Evolutionary conservation across 805 yeast species (phyloP).

Genomic region (Candida dajiaensis): DNA sequence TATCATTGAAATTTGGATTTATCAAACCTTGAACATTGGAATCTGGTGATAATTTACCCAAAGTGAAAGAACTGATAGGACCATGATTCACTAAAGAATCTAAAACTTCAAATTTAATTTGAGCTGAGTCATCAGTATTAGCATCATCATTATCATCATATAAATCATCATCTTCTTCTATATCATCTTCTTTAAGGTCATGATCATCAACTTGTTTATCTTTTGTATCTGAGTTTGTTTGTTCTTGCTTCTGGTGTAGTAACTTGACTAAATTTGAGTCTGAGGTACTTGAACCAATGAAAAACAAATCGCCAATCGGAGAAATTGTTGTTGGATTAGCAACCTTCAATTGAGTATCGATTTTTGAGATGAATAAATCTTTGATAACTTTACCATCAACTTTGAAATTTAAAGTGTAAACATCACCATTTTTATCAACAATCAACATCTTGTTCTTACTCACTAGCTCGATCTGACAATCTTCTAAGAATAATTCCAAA

Average conservation of each 20-base stretch:
- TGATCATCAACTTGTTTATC: conserved; percentile 38
- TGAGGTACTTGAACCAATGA: conserved; percentile 57
- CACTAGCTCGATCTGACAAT: conserved; percentile 34
- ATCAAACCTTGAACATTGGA: conserved; percentile 52
- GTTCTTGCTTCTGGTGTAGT: neutral
- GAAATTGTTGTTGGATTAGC: conserved; percentile 26
- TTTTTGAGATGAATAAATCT: conserved; percentile 15
- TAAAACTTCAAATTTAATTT: conserved; percentile 10
- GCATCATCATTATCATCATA: conserved; percentile 28
- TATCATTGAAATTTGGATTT: conserved; percentile 63
- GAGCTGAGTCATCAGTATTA: conserved; percentile 14
- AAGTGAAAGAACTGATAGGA: conserved; percentile 62
- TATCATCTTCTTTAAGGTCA: too few relatives aligned
- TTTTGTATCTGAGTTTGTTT: neutral
- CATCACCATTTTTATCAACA: conserved; percentile 28
- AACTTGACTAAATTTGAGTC: conserved; percentile 42
- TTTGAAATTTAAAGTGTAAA: conserved; percentile 24
- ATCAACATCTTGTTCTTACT: conserved; percentile 31
- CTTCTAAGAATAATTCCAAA: conserved; percentile 51
- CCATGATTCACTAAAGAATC: conserved; percentile 64
- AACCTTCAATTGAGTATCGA: neutral
- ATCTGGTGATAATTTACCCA: conserved; percentile 55
- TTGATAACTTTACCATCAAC: conserved; percentile 34
- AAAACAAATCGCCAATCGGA: conserved; percentile 40
- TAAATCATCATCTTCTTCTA: conserved; percentile 28